Evolutionary conservation across 768 basidiomycete genomes (phyloP), one percentile per base, ranked within the genome.

Genomic region (Tricholoma hemisulphureum): DNA sequence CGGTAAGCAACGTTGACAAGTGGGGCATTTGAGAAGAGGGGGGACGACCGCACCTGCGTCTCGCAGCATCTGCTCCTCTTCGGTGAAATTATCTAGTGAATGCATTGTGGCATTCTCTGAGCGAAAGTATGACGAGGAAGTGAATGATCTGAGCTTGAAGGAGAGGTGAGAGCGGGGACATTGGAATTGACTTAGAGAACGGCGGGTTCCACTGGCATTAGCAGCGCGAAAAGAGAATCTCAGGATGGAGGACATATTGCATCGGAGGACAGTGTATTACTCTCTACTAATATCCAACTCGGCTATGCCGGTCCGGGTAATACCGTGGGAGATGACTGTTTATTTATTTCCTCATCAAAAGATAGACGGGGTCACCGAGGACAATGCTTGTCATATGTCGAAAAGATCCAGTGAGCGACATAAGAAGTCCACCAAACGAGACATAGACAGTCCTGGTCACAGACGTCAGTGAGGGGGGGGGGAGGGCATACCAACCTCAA

Each of bases 341-440:
- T 46, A 51, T 51, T 77, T 76, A 92, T 77, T 85, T 87, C 66
- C 95, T 81, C 75, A 98, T 83, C 31, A 98, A 80, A 39, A 97
- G 76, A 71, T 93, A 98, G 55, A 98, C 82, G 50, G 94, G 90
- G 67, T 98, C 94, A 26, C 96, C 95, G 4, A 98, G 84, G 13
- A 96, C 93, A 57, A 99, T 87, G 65, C 83, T 87, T 31, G 91
- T 86, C 81, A 99, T 82, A 75, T 98, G 95, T 57, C 97, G 85
- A 75, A 87, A 95, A 29, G 87, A 92, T 2, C 97, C 97, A 26
- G 93, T 88, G 52, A 99, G 75, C 0, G 97, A 94, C 87, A 99
- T 87, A 35, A 99, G 79, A 16, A 99, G 80, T 20, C 97, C 97
- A 37, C 97, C 97, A 59, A 97, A 99, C 7, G 96, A 98, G 41